phyloP scores from a whole-genome alignment of 768 basidiomycete species.

The Sarcodon aspratus region DNA sequence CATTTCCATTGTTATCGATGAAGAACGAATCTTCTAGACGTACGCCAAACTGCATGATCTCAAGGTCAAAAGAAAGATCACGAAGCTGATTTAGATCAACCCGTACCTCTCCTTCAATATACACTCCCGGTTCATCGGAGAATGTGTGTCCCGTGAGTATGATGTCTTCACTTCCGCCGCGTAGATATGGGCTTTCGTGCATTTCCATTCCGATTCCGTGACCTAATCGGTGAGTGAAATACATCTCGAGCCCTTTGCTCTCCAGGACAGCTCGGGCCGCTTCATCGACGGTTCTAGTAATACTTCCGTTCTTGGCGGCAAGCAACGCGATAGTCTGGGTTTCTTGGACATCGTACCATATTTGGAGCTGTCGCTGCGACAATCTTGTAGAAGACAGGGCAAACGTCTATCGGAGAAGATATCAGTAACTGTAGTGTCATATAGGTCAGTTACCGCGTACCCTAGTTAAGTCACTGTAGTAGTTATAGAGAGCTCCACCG shows the following conservation, averaged over 20 bases:
- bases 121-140: conserved; percentile 73
- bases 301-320: conserved; percentile 32
- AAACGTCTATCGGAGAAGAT: conserved; percentile 38
- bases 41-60: conserved; percentile 46
- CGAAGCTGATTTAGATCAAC: neutral
- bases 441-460: conserved; percentile 25
- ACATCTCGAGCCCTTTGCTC: conserved; percentile 31
- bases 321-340: conserved; percentile 51
- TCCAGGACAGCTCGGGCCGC: conserved; percentile 45
- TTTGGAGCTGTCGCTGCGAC: conserved; percentile 32
- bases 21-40: conserved; percentile 81
- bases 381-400: conserved; percentile 48
- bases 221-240: conserved; percentile 76
- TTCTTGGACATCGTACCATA: conserved; percentile 55
- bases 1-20: conserved; percentile 39
- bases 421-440: neutral
- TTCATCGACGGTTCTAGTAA: conserved; percentile 46
- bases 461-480: conserved; percentile 69
- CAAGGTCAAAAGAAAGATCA: neutral
- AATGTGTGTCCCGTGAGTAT: conserved; percentile 63
- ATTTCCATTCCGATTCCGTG: conserved; percentile 80
- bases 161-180: conserved; percentile 48
- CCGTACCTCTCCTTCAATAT: conserved; percentile 55
- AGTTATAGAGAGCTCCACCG: conserved; percentile 61
- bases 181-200: conserved; percentile 75